A percentile compares a stretch with the other conserved stretches of the same genome.
Evolutionary conservation across 2,329 filamentous ascomycete genomes (phyloP).

Genomic region (Massarina eburnea): DNA sequence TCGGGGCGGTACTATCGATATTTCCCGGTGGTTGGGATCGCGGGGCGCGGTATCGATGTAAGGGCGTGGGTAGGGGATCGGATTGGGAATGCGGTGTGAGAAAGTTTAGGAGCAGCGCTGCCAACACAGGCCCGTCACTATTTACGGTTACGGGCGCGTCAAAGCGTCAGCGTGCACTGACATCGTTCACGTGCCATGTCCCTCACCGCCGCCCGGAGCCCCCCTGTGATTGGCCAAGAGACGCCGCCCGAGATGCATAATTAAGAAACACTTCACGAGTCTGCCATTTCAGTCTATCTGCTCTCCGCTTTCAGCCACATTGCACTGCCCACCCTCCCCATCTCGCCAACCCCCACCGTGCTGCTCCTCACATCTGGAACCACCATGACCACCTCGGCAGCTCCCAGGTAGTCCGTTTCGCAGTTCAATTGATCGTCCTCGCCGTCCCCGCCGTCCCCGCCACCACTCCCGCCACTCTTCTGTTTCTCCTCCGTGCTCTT

Average conservation of each 20-base stretch:
- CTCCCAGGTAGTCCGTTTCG: slow-evolving; percentile 79
- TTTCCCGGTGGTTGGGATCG: neutral
- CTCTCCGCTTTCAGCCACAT: slow-evolving; percentile 31
- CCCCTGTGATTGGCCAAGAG: too few relatives aligned
- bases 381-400: slow-evolving; percentile 76
- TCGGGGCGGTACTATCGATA: neutral
- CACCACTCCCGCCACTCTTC: slow-evolving; percentile 18
- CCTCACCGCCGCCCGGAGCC: too few relatives aligned
- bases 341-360: slow-evolving; percentile 47
- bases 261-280: too few relatives aligned
- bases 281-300: slow-evolving; percentile 1
- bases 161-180: slow-evolving; percentile 1
- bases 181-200: slow-evolving; percentile 1
- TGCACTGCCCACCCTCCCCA: slow-evolving; percentile 25
- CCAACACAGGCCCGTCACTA: neutral
- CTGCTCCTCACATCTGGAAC: slow-evolving; percentile 70
- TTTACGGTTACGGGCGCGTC: neutral
- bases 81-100: neutral
- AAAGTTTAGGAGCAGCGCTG: slow-evolving; percentile 5
- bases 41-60: neutral
- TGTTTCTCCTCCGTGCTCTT: slow-evolving; percentile 31
- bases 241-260: too few relatives aligned
- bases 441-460: slow-evolving; percentile 16
- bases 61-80: neutral
- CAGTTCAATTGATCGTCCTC: slow-evolving; percentile 51